Conservation (phyloP, 129 eudicot genomes). For the Glebionis coronaria region DNA sequence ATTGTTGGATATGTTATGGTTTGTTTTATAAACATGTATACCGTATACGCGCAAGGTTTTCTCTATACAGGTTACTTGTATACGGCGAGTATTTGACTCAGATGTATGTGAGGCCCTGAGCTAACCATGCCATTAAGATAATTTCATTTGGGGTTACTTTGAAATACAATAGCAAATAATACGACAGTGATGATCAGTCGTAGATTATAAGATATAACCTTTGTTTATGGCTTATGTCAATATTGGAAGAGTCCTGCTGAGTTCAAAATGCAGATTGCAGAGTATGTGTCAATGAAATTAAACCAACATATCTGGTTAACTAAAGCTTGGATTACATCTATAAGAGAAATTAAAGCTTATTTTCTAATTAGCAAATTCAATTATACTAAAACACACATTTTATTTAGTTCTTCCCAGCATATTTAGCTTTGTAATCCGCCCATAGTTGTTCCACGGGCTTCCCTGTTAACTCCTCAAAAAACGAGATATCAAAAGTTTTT, state of each 20-base stretch:
- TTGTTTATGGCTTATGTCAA: background rate
- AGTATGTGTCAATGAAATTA: no score
- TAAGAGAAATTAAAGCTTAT: no score
- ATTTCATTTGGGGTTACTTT: background rate
- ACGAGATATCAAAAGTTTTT: background rate
- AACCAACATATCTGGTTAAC: no score
- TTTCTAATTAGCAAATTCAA: no score
- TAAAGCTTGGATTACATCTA: no score
- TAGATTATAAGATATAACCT: background rate
- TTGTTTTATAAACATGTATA: background rate
- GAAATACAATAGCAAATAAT: background rate
- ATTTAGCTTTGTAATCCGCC: conserved; percentile 23
- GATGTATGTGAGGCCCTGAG: no score
- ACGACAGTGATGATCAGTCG: background rate
- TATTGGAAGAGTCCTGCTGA: no score
- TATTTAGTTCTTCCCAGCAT: background rate
- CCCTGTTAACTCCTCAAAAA: conserved; percentile 16
- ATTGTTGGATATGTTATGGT: background rate
- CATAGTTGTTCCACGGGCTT: conserved; percentile 16
- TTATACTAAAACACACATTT: background rate
- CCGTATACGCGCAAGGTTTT: no score
- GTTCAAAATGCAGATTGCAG: no score
- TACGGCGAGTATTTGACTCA: no score
- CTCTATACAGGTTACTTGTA: no score
- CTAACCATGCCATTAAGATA: no score